Evolutionary conservation across 164 flowering plant species (phyloP), one percentile per base, ranked within the genome.

Genomic region (Vitis riparia): DNA sequence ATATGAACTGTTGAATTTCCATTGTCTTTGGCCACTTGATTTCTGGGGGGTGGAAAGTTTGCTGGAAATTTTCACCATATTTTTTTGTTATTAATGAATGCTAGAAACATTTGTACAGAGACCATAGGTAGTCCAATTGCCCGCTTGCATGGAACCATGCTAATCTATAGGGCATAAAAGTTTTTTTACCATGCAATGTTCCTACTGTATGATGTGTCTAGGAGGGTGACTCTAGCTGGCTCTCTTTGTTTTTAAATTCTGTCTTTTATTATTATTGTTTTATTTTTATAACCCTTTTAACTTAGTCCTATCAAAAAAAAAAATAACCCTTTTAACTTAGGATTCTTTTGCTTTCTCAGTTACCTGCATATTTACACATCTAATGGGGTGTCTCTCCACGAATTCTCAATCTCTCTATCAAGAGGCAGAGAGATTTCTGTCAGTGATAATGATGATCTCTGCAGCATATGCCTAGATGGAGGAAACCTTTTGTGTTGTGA

Each of bases 371-470:
- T 96, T 64, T 96, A 83, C 77, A 91, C 90, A 16, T 88, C 94
- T n/a, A 88, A 89, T 81, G 98, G 99, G 10, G 91, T 88, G 7
- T 93, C 98, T 37, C 92, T 96, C 15, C 99, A 96, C 80, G 93
- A 92, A 76, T 67, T 89, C 70, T 77, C 99, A 7, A 55, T 92
- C 9, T 79, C 82, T 57, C 60, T 90, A 30, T 82, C 88, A 47
- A 87, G 68, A 70, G 77, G 62, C 12, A 76, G 86, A 37, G 82
- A 77, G 64, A 44, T 79, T 30, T 83, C 90, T 65, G 44, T 73
- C 51, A 74, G 49, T 29, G 91, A 90, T 15, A 91, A 83, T 78
- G 99, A 96, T 80, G 97, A 93, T 65, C 85, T 89, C 15, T 93
- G 99, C 81, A 75, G 77, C 53, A 77, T 88, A 44, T 95, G 99